phyloP scores from a whole-genome alignment of 805 yeast species.

The Debaryomyces prosopidis region DNA sequence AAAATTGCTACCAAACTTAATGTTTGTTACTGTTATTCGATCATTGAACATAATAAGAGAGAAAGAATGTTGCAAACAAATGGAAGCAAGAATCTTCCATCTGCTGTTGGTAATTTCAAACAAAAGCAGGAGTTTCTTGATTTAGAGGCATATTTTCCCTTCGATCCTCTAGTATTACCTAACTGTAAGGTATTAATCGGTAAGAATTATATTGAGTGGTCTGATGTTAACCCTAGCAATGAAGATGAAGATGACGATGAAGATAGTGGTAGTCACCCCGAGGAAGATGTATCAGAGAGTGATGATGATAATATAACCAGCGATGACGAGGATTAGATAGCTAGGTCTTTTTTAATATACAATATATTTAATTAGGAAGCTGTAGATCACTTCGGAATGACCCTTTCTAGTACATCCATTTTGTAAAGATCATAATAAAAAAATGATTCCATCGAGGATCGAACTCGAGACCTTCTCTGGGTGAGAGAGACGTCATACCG shows the following conservation, averaged over 20 bases:
- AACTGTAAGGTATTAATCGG: conserved; percentile 55
- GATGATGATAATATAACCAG: conserved; percentile 21
- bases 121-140: conserved; percentile 83
- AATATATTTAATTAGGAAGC: background rate
- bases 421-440: too few relatives aligned
- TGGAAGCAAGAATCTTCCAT: conserved; percentile 24
- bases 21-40: conserved; percentile 89
- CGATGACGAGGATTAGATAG: conserved; percentile 19
- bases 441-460: conserved; percentile 31
- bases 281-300: conserved; percentile 23
- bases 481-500: conserved; percentile 34
- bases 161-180: conserved; percentile 83
- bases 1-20: conserved; percentile 86
- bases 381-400: too few relatives aligned
- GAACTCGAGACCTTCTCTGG: conserved; percentile 34
- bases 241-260: conserved; percentile 62
- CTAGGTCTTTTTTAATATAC: background rate
- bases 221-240: conserved; percentile 44
- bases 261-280: conserved; percentile 30
- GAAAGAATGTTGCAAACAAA: conserved; percentile 55
- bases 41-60: conserved; percentile 85
- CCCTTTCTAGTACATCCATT: too few relatives aligned
- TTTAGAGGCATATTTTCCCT: conserved; percentile 93
- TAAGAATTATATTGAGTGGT: conserved; percentile 72
- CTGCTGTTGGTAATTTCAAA: conserved; percentile 42